These are phyloP conservation scores for Obba rivulosa DNA, from an alignment of 768 basidiomycete species.

Conservation along the genomic window DNA sequence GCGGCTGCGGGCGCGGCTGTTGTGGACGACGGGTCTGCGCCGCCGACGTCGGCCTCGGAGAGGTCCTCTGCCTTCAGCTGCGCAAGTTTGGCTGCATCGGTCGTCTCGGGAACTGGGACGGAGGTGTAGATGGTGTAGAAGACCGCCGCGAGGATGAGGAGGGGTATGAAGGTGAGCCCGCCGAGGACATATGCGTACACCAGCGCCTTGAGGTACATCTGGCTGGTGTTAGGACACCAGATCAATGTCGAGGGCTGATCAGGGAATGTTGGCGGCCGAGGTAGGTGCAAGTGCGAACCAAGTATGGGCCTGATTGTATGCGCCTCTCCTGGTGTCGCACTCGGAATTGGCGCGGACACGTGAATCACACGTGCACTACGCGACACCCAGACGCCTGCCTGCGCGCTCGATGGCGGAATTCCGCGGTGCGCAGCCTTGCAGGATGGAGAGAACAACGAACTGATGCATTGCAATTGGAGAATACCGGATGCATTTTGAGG, in stretches of 20 bases:
- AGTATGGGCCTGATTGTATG: no score
- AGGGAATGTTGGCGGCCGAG: not conserved
- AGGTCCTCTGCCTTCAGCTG: constrained; percentile 16
- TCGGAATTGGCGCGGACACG: constrained; percentile 7
- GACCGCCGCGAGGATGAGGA: constrained; percentile 54
- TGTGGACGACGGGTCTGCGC: constrained; percentile 25
- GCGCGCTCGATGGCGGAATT: no score
- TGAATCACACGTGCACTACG: constrained; percentile 8
- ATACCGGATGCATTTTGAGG: no score
- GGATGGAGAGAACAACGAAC: no score
- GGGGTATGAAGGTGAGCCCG: constrained; percentile 84
- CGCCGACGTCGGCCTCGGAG: constrained; percentile 15
- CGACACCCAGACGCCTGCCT: no score
- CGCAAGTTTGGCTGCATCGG: constrained; percentile 29
- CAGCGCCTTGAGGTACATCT: constrained; percentile 66
- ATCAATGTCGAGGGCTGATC: not conserved
- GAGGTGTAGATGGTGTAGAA: constrained; percentile 77
- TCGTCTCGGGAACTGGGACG: constrained; percentile 62
- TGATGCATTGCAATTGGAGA: no score
- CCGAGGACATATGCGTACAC: constrained; percentile 86
- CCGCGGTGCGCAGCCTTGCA: no score
- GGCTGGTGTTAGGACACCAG: not conserved
- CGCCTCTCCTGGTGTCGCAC: no score
- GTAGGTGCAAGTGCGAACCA: no score
- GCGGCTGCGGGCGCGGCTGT: constrained; percentile 19